Percentiles rank a stretch among this genome's conserved stretches.
Evolutionary conservation across 768 basidiomycete species (phyloP).

Genomic region (Boletus pseudo-olivaceus): DNA sequence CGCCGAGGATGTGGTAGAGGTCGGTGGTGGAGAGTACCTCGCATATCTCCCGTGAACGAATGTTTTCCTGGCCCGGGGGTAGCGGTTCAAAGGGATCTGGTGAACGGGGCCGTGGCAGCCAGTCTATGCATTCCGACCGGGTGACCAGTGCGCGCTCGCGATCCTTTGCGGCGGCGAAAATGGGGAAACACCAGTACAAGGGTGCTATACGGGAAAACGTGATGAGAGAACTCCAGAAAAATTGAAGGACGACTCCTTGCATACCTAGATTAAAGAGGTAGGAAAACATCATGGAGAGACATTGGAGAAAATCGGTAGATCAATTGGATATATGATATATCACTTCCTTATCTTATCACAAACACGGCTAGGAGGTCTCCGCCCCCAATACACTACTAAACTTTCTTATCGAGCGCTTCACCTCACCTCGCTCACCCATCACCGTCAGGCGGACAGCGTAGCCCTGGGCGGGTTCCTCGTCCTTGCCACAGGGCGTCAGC

Average conservation of each 20-base stretch:
- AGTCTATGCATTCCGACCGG: constrained; percentile 25
- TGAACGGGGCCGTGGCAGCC: constrained; percentile 23
- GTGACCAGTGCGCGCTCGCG: constrained; percentile 38
- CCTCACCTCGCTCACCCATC: constrained; percentile 89
- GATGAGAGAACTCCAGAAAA: not conserved
- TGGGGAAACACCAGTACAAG: constrained; percentile 60
- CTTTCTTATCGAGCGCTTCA: constrained; percentile 50
- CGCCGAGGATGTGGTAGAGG: constrained; percentile 71
- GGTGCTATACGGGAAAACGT: constrained; percentile 39
- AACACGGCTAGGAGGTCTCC: constrained; percentile 23
- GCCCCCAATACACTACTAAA: constrained; percentile 49
- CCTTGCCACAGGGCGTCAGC: constrained; percentile 40
- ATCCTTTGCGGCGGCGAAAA: constrained; percentile 49
- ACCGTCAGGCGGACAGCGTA: constrained; percentile 65
- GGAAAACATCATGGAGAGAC: constrained; percentile 29
- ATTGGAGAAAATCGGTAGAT: constrained; percentile 9
- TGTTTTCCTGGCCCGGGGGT: constrained; percentile 6
- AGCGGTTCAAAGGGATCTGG: constrained; percentile 1
- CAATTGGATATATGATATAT: constrained; percentile 8
- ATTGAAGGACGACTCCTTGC: not conserved
- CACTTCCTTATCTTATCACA: constrained; percentile 12
- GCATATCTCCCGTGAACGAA: constrained; percentile 23
- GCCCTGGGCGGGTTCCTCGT: constrained; percentile 19
- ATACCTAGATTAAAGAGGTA: constrained; percentile 31
- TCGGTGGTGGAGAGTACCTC: constrained; percentile 60